These are phyloP conservation scores for Cornus kousa DNA, from an alignment of 148 eudicot genomes.

Conservation along the genomic window DNA sequence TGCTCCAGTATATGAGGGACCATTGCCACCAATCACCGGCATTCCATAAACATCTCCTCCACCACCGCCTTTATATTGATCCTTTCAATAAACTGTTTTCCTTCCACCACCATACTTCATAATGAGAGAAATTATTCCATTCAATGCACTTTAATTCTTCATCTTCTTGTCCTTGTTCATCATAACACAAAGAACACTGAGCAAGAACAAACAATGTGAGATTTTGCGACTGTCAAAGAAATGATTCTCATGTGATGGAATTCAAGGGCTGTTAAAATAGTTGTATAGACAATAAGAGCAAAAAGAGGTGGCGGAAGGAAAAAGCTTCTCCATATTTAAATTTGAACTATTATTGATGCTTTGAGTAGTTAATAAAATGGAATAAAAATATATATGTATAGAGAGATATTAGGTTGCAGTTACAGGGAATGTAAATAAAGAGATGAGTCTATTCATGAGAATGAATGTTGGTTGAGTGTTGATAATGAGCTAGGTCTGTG, in stretches of 20 bases:
- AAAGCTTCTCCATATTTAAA: background rate
- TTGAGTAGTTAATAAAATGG: background rate
- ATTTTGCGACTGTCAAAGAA: too few species aligned
- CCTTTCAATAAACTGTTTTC: background rate
- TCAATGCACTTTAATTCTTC: too few species aligned
- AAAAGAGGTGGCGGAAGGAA: background rate
- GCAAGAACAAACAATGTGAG: too few species aligned
- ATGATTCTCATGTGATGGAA: background rate
- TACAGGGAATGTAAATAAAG: too few species aligned
- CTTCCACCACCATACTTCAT: background rate
- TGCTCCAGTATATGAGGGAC: background rate
- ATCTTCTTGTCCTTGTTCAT: too few species aligned
- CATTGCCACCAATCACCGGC: background rate
- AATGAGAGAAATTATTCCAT: too few species aligned
- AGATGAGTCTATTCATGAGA: too few species aligned
- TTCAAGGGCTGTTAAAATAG: background rate
- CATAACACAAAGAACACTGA: too few species aligned
- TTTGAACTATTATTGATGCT: background rate
- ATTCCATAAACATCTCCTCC: background rate
- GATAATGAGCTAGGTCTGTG: too few species aligned
- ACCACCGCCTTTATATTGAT: background rate
- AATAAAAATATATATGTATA: too few species aligned
- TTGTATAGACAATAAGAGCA: background rate
- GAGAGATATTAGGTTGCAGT: too few species aligned
- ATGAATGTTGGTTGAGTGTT: too few species aligned